Conservation (phyloP, 306 rosid genomes). For the Mucuna pruriens region DNA sequence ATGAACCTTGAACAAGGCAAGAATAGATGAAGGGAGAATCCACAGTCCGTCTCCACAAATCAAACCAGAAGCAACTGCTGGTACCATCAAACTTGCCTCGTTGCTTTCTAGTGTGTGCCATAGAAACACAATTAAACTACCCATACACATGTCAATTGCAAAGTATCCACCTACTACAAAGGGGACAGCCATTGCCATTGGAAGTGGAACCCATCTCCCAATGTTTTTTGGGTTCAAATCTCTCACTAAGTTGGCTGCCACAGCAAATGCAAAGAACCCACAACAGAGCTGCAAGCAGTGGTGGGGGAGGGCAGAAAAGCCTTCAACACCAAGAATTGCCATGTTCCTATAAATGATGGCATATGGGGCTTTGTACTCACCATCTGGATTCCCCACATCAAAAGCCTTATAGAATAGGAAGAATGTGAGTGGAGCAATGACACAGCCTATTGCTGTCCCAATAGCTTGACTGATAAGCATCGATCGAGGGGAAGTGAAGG, state of each 20-base stretch:
- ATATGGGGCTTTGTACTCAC: slow-evolving; percentile 50
- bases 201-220: slow-evolving; percentile 51
- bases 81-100: slow-evolving; percentile 68
- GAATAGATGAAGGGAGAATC: slow-evolving; percentile 85
- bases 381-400: slow-evolving; percentile 55
- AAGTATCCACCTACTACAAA: slow-evolving; percentile 81
- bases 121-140: slow-evolving; percentile 52
- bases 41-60: slow-evolving; percentile 95
- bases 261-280: slow-evolving; percentile 52
- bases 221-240: slow-evolving; percentile 40
- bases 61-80: slow-evolving; percentile 91
- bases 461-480: slow-evolving; percentile 81
- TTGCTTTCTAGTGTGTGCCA: slow-evolving; percentile 51
- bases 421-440: slow-evolving; percentile 77
- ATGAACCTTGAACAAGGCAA: slow-evolving; percentile 66
- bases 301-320: slow-evolving; percentile 49
- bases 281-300: slow-evolving; percentile 47
- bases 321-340: slow-evolving; percentile 53
- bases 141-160: slow-evolving; percentile 63
- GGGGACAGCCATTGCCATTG: slow-evolving; percentile 64
- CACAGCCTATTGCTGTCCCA: slow-evolving; percentile 84
- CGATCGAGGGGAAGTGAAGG: slow-evolving; percentile 82
- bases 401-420: slow-evolving; percentile 80
- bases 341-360: slow-evolving; percentile 54
- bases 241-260: slow-evolving; percentile 44